Base-by-base conservation (phyloP, 352 stramenopile genomes). In the Phytopythium helicoides region DNA sequence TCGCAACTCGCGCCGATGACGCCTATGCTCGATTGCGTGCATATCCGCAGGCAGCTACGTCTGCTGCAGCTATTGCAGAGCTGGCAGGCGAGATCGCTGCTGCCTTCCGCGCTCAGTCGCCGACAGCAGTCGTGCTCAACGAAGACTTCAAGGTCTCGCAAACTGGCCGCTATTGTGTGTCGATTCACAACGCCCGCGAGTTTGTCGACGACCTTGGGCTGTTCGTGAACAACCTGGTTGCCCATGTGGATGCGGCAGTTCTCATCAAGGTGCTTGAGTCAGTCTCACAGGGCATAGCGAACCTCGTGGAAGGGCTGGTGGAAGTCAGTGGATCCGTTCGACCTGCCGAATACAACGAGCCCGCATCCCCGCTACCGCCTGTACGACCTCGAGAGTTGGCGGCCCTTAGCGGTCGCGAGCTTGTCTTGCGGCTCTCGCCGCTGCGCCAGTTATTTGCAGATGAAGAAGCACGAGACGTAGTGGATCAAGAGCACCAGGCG, bases 301-400 rank as follows among this genome's bases (percentile, higher is more conserved):
- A 58, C 26, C 52, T 73, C 4, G 50, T 73, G 15, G 61, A 77
- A 11, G 42, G 48, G 16, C 62, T 83, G 15, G 44, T 64, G 10
- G 60, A 70, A 36, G 60, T 69, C 8, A 61, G 66, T 15, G n/a
- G 14, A n/a, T 48, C 7, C 7, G 52, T 19, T 53, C 2, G 21
- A 50, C 19, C 48, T 54, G 9, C 50, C 16, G 23, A 49, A 34
- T 33, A 33, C 9, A 5, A 33, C 28, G 28, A 33, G 28, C 9
- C 9, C 33, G 50, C 23, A 0, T 12, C 33, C 1, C n/a, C 19
- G 36, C 23, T 68, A 22, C 62, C 65, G 7, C 68, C 68, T 5
- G 52, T 66, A 31, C 46, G 73, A 5, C 71, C 68, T 12, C 64
- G 71, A 19, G 68, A 82, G 25, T 37, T 86, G 7, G 63, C 61